Base-by-base conservation (phyloP, 768 basidiomycete genomes). In the Crassisporium funariophilum region DNA sequence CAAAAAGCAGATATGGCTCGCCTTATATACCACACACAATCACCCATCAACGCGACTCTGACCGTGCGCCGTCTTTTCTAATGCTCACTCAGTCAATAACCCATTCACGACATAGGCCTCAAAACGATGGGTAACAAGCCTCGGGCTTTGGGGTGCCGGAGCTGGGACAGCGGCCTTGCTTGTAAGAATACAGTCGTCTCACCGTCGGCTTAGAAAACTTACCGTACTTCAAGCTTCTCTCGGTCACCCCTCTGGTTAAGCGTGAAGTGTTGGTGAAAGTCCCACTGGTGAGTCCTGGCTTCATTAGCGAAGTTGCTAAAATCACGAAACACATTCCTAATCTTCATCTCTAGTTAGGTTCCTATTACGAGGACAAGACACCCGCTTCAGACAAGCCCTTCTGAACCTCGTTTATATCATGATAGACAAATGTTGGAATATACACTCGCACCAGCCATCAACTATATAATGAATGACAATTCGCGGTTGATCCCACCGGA, bases 311-410 rank as follows among this genome's bases (percentile, higher is more conserved):
- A 27, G 31, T 37, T 24, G 29, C 19, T 45, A 29, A 38, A 40
- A 36, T 34, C 41, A 35, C 48, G 46, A 19, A 49, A 38, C 38
- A 47, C 20, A 21, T 41, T 29, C 40, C 47, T 42, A 13, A 35
- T 44, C 17, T 48, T 19, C 10, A 33, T 34, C 35, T 53, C 12
- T 51, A 93, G 91, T 50, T 92, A 58, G 79, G 81, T 31, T 66
- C 54, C 44, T 89, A 88, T 68, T 92, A 79, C 62, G 79, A 84
- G 62, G 91, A 93, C 71, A 87, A 80, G 55, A 88, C 77, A 0
- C 91, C 88, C 12, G 82, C 82, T 31, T 86, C 79, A 22, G 91
- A 93, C 73, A 91, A 89, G 62, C 89, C 91, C 4, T 91, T 92
- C 73, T 93, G 75, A 69, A 55, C 43, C 34, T 46, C 37, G 21